phyloP scores from a whole-genome alignment of 257 asterid genomes.

The Jaltomata sinuosa region DNA sequence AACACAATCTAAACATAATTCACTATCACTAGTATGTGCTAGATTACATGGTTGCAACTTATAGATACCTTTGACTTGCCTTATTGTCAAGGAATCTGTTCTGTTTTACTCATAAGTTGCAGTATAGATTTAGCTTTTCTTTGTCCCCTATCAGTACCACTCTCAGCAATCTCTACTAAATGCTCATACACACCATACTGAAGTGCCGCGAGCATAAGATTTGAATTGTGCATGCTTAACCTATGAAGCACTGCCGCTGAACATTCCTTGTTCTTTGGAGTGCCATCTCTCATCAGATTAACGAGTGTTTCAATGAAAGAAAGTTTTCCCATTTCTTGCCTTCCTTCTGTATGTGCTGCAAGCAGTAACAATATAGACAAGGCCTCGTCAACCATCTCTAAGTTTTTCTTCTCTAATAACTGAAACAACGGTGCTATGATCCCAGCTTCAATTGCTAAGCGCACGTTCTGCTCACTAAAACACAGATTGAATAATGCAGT shows the following conservation, averaged over 20 bases:
- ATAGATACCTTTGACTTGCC: no score
- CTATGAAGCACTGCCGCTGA: constrained; percentile 63
- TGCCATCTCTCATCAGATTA: constrained; percentile 41
- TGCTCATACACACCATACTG: constrained; percentile 71
- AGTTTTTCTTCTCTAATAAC: constrained; percentile 34
- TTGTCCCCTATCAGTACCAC: constrained; percentile 69
- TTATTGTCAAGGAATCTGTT: constrained; percentile 37
- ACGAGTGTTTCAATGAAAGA: constrained; percentile 48
- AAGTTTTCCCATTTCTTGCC: constrained; percentile 59
- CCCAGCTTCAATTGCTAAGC: constrained; percentile 56
- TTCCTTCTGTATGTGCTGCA: constrained; percentile 46
- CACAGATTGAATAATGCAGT: constrained; percentile 72
- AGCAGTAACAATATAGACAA: constrained; percentile 47
- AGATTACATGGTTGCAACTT: background rate
- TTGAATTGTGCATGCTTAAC: constrained; percentile 44
- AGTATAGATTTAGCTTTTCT: constrained; percentile 64
- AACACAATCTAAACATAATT: background rate
- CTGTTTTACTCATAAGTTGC: constrained; percentile 39
- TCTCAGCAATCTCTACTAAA: constrained; percentile 40
- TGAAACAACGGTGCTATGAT: constrained; percentile 37
- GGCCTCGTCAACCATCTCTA: constrained; percentile 62
- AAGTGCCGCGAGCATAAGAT: constrained; percentile 63
- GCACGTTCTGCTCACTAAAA: constrained; percentile 40
- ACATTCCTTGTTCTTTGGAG: constrained; percentile 70
- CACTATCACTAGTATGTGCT: background rate